phyloP scores from a whole-genome alignment of 768 basidiomycete genomes.

The Leucocoprinus birnbaumii region DNA sequence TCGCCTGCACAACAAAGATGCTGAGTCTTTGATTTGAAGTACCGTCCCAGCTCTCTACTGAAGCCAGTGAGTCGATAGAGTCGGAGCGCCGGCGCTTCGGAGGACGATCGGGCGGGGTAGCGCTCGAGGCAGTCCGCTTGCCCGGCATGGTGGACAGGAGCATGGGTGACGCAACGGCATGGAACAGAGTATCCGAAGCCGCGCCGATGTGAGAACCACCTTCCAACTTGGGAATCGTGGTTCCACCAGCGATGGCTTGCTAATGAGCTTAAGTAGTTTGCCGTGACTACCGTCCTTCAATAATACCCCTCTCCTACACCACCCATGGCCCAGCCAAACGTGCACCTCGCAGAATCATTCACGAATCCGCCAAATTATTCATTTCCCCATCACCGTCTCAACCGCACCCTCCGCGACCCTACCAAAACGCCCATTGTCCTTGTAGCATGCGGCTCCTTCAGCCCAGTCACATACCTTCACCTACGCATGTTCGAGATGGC shows the following conservation, averaged over 20 bases:
- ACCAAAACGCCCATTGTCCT: conserved; percentile 85
- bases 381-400: conserved; percentile 67
- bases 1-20: conserved; percentile 36
- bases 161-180: background rate
- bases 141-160: conserved; percentile 2
- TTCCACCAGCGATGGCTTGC: conserved; percentile 5
- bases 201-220: conserved; percentile 29
- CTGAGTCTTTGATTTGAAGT: conserved; percentile 12
- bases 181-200: background rate
- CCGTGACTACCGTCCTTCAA: conserved; percentile 2
- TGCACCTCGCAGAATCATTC: conserved; percentile 42
- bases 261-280: conserved; percentile 11
- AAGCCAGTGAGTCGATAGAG: conserved; percentile 6
- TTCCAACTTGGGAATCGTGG: conserved; percentile 15
- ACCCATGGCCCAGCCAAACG: conserved; percentile 24
- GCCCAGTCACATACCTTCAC: conserved; percentile 96
- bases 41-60: conserved; percentile 4
- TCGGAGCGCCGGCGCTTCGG: conserved; percentile 10
- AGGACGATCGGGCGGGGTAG: background rate
- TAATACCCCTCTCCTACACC: conserved; percentile 16
- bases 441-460: conserved; percentile 97
- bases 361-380: conserved; percentile 64
- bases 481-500: conserved; percentile 99
- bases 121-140: background rate
- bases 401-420: conserved; percentile 51